A percentile compares a stretch with the other conserved stretches of the same genome.
Evolutionary conservation across 106 monocot genomes (phyloP).

Genomic region (Acanthochlamys bracteata): DNA sequence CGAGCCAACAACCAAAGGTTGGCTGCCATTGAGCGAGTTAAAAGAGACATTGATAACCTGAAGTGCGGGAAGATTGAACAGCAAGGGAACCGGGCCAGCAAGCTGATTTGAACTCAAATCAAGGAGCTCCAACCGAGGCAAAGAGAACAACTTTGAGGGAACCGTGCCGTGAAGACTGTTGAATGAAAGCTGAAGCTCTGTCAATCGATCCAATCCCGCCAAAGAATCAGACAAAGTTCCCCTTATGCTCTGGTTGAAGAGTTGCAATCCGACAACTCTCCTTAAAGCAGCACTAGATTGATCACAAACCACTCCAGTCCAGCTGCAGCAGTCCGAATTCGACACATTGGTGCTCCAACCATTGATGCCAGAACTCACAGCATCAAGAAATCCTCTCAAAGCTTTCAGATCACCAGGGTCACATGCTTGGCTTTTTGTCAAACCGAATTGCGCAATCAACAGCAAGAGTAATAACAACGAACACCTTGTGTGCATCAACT

Average conservation of each 20-base stretch:
- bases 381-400: slow-evolving; percentile 10
- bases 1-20: slow-evolving; percentile 41
- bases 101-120: slow-evolving; percentile 62
- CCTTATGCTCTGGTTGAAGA: background rate
- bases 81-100: slow-evolving; percentile 29
- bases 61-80: slow-evolving; percentile 32
- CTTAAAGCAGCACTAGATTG: background rate
- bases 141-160: slow-evolving; percentile 34
- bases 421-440: slow-evolving; percentile 8
- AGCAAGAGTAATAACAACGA: background rate
- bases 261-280: slow-evolving; percentile 41
- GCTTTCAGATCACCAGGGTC: slow-evolving; percentile 18
- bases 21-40: slow-evolving; percentile 52
- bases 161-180: slow-evolving; percentile 45
- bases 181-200: slow-evolving; percentile 26
- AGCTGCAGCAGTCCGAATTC: slow-evolving; percentile 25
- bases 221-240: background rate
- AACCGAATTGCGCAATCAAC: background rate
- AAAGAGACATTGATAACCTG: slow-evolving; percentile 55
- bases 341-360: slow-evolving; percentile 5
- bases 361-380: slow-evolving; percentile 11
- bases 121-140: slow-evolving; percentile 34
- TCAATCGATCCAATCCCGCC: background rate
- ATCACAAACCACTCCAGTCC: slow-evolving; percentile 27
- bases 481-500: background rate